Evolutionary conservation across 257 asterid genomes (phyloP).

Genomic region (Verbascum thapsus): DNA sequence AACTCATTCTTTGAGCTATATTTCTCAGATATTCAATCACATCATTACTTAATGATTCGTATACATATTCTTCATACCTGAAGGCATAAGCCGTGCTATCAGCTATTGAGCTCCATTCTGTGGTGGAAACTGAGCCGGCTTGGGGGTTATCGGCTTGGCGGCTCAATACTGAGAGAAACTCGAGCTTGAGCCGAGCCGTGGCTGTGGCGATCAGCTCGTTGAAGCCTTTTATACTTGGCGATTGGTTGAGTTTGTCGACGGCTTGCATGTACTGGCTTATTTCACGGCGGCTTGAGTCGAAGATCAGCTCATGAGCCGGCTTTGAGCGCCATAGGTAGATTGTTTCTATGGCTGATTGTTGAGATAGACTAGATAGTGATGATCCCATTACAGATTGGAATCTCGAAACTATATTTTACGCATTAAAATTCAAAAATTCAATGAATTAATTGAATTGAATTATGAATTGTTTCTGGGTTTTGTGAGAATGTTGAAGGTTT

Average conservation of each 20-base stretch:
- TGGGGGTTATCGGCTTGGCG: slow-evolving; percentile 31
- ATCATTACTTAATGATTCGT: slow-evolving; percentile 29
- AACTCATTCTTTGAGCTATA: slow-evolving; percentile 40
- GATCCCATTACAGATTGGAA: slow-evolving; percentile 38
- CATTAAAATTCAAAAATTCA: too few species aligned
- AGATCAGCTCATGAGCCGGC: slow-evolving; percentile 43
- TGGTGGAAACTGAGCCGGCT: slow-evolving; percentile 36
- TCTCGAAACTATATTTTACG: too few species aligned
- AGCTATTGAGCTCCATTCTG: slow-evolving; percentile 34
- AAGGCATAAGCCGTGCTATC: slow-evolving; percentile 43
- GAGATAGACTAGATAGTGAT: slow-evolving; percentile 47
- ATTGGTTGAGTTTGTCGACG: slow-evolving; percentile 37
- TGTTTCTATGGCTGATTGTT: slow-evolving; percentile 44
- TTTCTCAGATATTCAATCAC: slow-evolving; percentile 31
- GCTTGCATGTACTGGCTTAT: slow-evolving; percentile 43
- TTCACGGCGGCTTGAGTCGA: slow-evolving; percentile 43
- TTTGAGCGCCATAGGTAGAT: slow-evolving; percentile 37
- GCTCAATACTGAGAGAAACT: slow-evolving; percentile 39
- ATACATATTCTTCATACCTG: slow-evolving; percentile 43
- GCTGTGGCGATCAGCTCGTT: slow-evolving; percentile 37
- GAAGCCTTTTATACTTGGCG: slow-evolving; percentile 7
- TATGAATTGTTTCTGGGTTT: too few species aligned
- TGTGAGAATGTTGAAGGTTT: too few species aligned
- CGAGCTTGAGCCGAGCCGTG: slow-evolving; percentile 43
- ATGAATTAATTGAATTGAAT: too few species aligned